These are phyloP conservation scores for Mortierella sp. DNA, from an alignment of 371 early-diverging fungal genomes.

Conservation along the genomic window DNA sequence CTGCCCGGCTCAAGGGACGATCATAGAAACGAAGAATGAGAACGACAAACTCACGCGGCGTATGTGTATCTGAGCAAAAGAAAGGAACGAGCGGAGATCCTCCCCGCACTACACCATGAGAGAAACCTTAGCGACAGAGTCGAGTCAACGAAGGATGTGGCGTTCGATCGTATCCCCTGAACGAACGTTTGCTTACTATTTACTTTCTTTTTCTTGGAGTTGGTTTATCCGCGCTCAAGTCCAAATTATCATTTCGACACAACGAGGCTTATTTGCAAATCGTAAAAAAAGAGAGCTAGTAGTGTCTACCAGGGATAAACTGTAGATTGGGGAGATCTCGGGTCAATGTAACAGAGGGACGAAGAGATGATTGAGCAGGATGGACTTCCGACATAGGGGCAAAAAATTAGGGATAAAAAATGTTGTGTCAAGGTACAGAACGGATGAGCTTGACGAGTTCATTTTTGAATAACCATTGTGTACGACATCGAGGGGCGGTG, in stretches of 20 bases:
- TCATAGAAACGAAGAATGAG: neutral
- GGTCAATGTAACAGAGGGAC: neutral
- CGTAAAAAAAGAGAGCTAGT: neutral
- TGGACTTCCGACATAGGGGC: too few species aligned
- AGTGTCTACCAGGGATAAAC: neutral
- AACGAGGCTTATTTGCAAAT: neutral
- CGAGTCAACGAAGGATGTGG: too few species aligned
- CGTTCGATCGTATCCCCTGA: neutral
- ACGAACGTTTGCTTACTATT: neutral
- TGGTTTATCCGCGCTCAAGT: neutral
- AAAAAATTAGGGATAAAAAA: neutral
- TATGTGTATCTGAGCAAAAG: neutral
- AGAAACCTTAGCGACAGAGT: too few species aligned
- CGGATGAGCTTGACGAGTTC: neutral
- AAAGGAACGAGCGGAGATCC: neutral
- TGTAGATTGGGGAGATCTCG: neutral
- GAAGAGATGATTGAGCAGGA: neutral
- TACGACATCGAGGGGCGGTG: neutral
- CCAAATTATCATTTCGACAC: too few species aligned
- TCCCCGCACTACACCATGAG: too few species aligned
- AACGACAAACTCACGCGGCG: conserved; percentile 2
- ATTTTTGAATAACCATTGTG: neutral
- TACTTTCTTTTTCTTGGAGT: neutral
- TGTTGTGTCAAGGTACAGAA: neutral
- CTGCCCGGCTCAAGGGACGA: too few species aligned